Conservation (phyloP, 1,139 yeast genomes). For the Yamadazyma songkhlaensis region DNA sequence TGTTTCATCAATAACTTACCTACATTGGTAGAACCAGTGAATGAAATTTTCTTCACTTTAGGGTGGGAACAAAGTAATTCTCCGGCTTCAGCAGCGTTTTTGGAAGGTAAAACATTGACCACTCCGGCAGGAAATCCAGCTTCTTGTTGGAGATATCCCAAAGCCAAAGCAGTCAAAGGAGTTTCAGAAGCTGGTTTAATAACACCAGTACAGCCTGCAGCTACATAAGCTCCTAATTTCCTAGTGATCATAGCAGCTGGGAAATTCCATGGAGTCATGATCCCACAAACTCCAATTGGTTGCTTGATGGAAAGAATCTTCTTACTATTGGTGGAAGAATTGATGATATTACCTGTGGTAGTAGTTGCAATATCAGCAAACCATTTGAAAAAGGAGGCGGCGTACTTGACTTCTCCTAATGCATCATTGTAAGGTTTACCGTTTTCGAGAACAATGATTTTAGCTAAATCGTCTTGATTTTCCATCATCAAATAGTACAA, state of each 20-base stretch:
- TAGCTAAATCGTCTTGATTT: conserved; percentile 72
- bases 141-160: conserved; percentile 66
- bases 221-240: conserved; percentile 86
- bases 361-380: conserved; percentile 85
- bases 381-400: conserved; percentile 84
- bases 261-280: conserved; percentile 95
- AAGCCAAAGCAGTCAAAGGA: conserved; percentile 80
- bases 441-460: conserved; percentile 71
- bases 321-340: conserved; percentile 54
- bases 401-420: conserved; percentile 70
- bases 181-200: conserved; percentile 91
- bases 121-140: conserved; percentile 92
- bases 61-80: conserved; percentile 66
- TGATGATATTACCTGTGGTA: conserved; percentile 68
- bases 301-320: conserved; percentile 68
- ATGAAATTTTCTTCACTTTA: conserved; percentile 69
- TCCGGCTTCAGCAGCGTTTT: conserved; percentile 59
- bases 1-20: conserved; percentile 81
- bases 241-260: conserved; percentile 94
- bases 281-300: conserved; percentile 89
- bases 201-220: conserved; percentile 90
- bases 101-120: conserved; percentile 64
- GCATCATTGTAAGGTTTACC: conserved; percentile 82
- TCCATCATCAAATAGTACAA: conserved; percentile 57
- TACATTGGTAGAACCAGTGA: conserved; percentile 87